Evolutionary conservation across 495 filamentous ascomycete genomes (phyloP).

Genomic region (Aspergillus affinis): DNA sequence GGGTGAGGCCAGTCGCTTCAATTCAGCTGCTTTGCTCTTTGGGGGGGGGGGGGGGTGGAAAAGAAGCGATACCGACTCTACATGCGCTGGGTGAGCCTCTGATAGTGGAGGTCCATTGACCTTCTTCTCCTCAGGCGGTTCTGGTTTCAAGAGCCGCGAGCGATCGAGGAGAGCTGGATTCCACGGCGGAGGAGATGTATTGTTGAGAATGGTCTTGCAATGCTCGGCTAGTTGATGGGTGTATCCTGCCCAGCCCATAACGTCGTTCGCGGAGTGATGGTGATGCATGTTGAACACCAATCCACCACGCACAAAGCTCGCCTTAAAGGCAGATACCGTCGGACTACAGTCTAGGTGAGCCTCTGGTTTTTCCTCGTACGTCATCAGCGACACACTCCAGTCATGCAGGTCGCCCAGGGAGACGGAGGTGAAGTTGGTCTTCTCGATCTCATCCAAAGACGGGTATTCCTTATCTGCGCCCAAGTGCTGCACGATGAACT

Average conservation of each 20-base stretch:
- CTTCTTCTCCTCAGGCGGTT: slow-evolving; percentile 14
- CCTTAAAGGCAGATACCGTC: slow-evolving; percentile 34
- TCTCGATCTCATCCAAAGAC: slow-evolving; percentile 13
- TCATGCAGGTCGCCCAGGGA: slow-evolving; percentile 24
- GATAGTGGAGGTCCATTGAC: slow-evolving; percentile 33
- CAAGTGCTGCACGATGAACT: slow-evolving; percentile 38
- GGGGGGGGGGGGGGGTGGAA: slow-evolving; percentile 44
- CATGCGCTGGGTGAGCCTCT: slow-evolving; percentile 31
- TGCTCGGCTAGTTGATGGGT: slow-evolving; percentile 42
- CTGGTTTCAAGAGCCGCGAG: slow-evolving; percentile 25
- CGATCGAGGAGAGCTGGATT: slow-evolving; percentile 28
- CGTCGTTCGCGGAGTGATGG: slow-evolving; percentile 43
- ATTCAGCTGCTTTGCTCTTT: slow-evolving; percentile 40
- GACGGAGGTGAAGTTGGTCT: slow-evolving; percentile 7
- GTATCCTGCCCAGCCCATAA: slow-evolving; percentile 39
- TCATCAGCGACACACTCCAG: slow-evolving; percentile 32
- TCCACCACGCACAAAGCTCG: slow-evolving; percentile 40
- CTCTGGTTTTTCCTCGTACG: slow-evolving; percentile 41
- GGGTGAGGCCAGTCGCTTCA: slow-evolving; percentile 37
- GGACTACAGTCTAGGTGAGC: slow-evolving; percentile 31
- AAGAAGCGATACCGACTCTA: slow-evolving; percentile 25
- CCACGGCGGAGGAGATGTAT: slow-evolving; percentile 32
- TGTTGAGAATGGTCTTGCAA: slow-evolving; percentile 30
- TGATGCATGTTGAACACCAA: slow-evolving; percentile 41
- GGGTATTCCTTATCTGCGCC: slow-evolving; percentile 25